Evolutionary conservation across 169 alveolate species (phyloP), one percentile per base, ranked within the genome.

Genomic region (Eimeria brunetti): DNA sequence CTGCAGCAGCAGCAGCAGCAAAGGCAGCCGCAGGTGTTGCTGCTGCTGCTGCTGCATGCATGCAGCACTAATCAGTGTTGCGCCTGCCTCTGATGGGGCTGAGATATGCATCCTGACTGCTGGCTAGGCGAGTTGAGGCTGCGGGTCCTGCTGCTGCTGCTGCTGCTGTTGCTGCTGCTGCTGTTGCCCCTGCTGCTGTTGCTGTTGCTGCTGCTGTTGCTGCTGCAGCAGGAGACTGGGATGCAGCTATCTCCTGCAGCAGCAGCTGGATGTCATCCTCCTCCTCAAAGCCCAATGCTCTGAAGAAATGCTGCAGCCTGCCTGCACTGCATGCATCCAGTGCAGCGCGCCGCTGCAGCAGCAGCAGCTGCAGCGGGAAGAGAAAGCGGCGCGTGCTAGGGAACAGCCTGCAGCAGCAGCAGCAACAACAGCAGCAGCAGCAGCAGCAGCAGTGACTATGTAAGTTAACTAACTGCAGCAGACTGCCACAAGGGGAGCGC

Each of bases 301-400:
- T 83, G 53, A 83, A 56, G 33, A n/a, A n/a, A 30, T 83, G 69
- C 27, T 49, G 90, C 73, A 83, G 90, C 90, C 53, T 83, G 2
- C 75, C 53, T 27, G 90, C 90, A 83, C 51, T 53, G 51, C 73
- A 20, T 11, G 90, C 76, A 30, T 83, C 90, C 24, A 83, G 24
- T 5, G 73, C 49, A n/a, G 75, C 49, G 36, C 62, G 90, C 73
- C 73, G 53, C 75, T 83, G 90, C 75, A 83, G 56, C 56, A 83
- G 67, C 73, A 83, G 90, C 76, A 53, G 90, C 90, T 83, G 90
- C 49, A 83, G 90, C 51, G 90, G 90, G 46, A 30, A 30, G 9
- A 53, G 53, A 51, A 83, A 83, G 71, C 76, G 73, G 75, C 60
- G 46, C 75, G 38, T 56, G 51, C 90, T 56, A 16, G 75, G 58